phyloP scores from a whole-genome alignment of 192 early-diverging fungal genomes.

The Coemansia sp. region DNA sequence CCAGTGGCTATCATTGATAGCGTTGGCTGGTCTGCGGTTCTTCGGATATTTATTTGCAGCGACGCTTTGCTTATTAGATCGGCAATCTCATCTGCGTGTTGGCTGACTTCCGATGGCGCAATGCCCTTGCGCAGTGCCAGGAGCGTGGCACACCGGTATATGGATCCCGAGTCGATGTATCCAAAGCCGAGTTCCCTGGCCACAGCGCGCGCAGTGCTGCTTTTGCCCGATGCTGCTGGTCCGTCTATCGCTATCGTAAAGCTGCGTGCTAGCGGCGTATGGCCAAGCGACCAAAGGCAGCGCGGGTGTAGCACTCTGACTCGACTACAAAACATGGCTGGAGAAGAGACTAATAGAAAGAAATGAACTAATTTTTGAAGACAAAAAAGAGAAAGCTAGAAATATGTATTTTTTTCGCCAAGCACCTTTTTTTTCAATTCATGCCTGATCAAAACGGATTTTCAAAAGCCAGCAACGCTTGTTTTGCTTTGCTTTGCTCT shows the following conservation, averaged over 20 bases:
- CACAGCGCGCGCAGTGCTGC: constrained; percentile 74
- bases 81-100: constrained; percentile 38
- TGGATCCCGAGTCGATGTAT: constrained; percentile 79
- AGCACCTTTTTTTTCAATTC: too few relatives aligned
- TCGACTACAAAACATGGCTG: constrained; percentile 3
- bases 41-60: constrained; percentile 38
- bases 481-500: background rate
- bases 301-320: background rate
- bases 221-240: constrained; percentile 81
- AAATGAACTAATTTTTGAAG: background rate
- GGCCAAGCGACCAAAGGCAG: constrained; percentile 4
- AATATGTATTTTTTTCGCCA: background rate
- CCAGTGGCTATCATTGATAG: background rate
- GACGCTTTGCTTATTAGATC: constrained; percentile 19
- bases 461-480: background rate
- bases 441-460: too few relatives aligned
- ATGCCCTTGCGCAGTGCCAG: constrained; percentile 32
- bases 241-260: constrained; percentile 78
- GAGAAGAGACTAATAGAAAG: background rate
- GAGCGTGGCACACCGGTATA: constrained; percentile 59
- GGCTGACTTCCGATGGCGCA: background rate
- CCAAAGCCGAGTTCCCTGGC: constrained; percentile 67
- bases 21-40: constrained; percentile 8
- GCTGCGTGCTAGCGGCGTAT: constrained; percentile 11
- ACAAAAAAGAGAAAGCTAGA: background rate